A percentile compares a stretch with the other conserved stretches of the same genome.
These are phyloP conservation scores for Exophiala sideris DNA, from an alignment of 2,329 filamentous ascomycete genomes.

Conservation along the genomic window DNA sequence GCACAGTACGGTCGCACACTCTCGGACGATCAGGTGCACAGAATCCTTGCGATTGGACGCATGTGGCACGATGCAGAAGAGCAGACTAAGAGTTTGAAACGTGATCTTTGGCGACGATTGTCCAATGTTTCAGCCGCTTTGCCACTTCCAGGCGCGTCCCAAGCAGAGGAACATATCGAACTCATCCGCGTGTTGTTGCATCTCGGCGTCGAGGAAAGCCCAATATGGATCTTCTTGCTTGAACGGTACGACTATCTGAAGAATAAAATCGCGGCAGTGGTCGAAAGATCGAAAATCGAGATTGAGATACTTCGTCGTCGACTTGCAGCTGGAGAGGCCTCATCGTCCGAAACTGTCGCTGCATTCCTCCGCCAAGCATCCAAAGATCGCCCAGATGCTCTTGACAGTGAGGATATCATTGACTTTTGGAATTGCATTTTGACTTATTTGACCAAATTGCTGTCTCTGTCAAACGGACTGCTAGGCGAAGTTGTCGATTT, in stretches of 20 bases:
- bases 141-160: conserved; percentile 49
- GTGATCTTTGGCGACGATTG: conserved; percentile 81
- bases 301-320: conserved; percentile 85
- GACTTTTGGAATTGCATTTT: conserved; percentile 92
- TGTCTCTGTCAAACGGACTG: conserved; percentile 72
- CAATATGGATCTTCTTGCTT: conserved; percentile 92
- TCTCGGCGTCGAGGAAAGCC: conserved; percentile 89
- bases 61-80: conserved; percentile 95
- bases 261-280: conserved; percentile 72
- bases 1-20: conserved; percentile 53
- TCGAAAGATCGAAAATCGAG: conserved; percentile 84
- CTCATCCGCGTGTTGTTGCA: conserved; percentile 86
- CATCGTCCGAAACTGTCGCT: conserved; percentile 65
- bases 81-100: conserved; percentile 82
- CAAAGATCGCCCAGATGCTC: conserved; percentile 62
- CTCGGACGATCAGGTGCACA: conserved; percentile 76
- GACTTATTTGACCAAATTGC: conserved; percentile 66
- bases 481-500: conserved; percentile 89
- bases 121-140: conserved; percentile 61
- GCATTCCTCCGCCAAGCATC: conserved; percentile 72
- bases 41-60: conserved; percentile 79
- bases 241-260: conserved; percentile 88
- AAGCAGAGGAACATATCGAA: conserved; percentile 83
- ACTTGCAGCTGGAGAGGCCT: conserved; percentile 70
- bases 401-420: conserved; percentile 77